Evolutionary conservation across 208 protist genomes (phyloP).

Genomic region (Wallacemonas rigidus): DNA sequence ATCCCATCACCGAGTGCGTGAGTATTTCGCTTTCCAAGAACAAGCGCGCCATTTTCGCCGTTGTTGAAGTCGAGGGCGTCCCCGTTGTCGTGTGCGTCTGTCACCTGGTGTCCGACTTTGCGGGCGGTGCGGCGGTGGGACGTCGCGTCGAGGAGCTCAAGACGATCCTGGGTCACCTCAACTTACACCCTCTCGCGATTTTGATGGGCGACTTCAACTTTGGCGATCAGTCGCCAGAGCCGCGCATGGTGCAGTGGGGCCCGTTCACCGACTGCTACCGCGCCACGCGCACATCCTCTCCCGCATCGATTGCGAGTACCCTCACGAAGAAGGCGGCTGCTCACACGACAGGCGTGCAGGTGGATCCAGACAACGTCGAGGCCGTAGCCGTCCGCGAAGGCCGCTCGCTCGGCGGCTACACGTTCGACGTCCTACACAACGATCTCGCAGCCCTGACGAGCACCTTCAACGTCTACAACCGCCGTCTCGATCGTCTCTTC

Average conservation of each 20-base stretch:
- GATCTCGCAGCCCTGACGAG: conserved; percentile 4
- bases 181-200: conserved; percentile 2
- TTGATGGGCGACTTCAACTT: conserved; percentile 22
- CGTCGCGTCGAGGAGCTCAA: conserved; percentile 11
- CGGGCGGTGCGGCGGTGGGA: not conserved
- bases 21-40: conserved; percentile 6
- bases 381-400: not conserved
- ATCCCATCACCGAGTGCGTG: conserved; percentile 18
- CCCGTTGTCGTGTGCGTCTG: conserved; percentile 13
- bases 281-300: not conserved
- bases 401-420: conserved; percentile 19
- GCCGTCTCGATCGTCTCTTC: conserved; percentile 18
- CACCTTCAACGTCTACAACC: conserved; percentile 11
- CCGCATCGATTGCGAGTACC: not conserved
- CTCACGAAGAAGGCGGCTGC: not conserved
- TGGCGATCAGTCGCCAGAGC: conserved; percentile 16
- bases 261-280: not conserved
- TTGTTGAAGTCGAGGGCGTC: not conserved
- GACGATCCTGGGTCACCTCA: conserved; percentile 6
- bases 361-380: not conserved
- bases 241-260: not conserved
- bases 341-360: conserved; percentile 2
- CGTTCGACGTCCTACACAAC: conserved; percentile 15
- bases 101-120: conserved; percentile 21
- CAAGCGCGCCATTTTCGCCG: conserved; percentile 20